Conservation (phyloP, 495 filamentous ascomycete species). For the Lophiotrema nucula region DNA sequence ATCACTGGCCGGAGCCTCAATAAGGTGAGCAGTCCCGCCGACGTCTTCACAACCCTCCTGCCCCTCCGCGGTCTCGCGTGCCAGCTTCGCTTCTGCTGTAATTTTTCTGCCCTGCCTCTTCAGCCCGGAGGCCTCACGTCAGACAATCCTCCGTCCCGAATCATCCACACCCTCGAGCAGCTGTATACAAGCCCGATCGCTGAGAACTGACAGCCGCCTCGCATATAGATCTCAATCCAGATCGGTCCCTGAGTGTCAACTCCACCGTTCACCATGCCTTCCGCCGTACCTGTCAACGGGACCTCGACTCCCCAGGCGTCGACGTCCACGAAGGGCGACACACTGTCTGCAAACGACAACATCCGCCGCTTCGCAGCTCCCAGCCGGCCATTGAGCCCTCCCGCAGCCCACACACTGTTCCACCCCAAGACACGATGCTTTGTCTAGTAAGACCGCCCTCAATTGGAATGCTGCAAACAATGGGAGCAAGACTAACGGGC, state of each 20-base stretch:
- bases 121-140: slow-evolving; percentile 26
- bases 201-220: not conserved
- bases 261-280: slow-evolving; percentile 45
- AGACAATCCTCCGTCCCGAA: slow-evolving; percentile 10
- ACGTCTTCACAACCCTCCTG: not conserved
- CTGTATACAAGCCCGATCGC: not conserved
- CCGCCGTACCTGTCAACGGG: slow-evolving; percentile 34
- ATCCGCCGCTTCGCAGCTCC: slow-evolving; percentile 94
- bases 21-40: slow-evolving; percentile 11
- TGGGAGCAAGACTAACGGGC: slow-evolving; percentile 12
- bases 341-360: slow-evolving; percentile 89
- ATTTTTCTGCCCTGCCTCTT: slow-evolving; percentile 1
- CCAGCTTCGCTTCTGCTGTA: no score
- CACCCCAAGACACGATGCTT: slow-evolving; percentile 99
- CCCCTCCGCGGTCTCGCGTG: not conserved
- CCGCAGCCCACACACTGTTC: slow-evolving; percentile 82
- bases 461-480: slow-evolving; percentile 13
- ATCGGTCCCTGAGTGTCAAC: slow-evolving; percentile 40
- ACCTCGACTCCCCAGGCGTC: slow-evolving; percentile 23
- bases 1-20: not conserved
- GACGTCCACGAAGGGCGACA: slow-evolving; percentile 40
- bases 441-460: slow-evolving; percentile 69
- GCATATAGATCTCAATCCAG: slow-evolving; percentile 7
- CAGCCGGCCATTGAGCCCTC: slow-evolving; percentile 85
- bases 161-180: not conserved